These are phyloP conservation scores for Ettlia oleoabundans DNA, from an alignment of 139 green algal genomes.

Conservation along the genomic window DNA sequence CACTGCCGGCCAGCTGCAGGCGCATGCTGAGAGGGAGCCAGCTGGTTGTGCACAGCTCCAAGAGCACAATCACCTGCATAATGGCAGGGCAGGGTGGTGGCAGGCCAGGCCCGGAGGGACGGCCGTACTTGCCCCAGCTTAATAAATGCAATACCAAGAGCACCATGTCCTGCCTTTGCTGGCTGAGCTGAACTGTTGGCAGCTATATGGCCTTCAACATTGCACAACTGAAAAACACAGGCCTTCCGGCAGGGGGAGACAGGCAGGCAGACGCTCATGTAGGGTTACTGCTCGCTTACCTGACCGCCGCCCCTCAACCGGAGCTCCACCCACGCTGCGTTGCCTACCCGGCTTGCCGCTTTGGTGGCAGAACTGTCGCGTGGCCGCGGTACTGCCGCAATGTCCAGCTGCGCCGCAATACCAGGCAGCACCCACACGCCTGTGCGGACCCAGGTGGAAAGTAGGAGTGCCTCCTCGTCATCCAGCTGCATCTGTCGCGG, in stretches of 20 bases:
- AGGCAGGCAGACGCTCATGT: neutral
- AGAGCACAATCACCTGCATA: neutral
- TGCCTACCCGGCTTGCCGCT: too few relatives aligned
- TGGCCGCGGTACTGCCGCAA: neutral
- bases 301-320: neutral
- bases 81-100: too few relatives aligned
- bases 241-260: too few relatives aligned
- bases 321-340: neutral
- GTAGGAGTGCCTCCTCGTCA: slow-evolving; percentile 40
- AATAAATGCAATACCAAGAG: too few relatives aligned
- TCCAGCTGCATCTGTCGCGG: slow-evolving; percentile 41
- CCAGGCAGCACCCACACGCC: slow-evolving; percentile 40
- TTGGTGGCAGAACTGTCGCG: neutral
- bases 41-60: slow-evolving; percentile 2
- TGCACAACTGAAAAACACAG: too few relatives aligned
- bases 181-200: too few relatives aligned
- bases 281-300: too few relatives aligned
- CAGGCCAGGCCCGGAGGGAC: too few relatives aligned
- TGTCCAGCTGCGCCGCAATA: neutral
- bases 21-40: slow-evolving; percentile 19
- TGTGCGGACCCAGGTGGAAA: slow-evolving; percentile 41
- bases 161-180: too few relatives aligned
- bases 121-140: too few relatives aligned
- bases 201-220: too few relatives aligned
- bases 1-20: slow-evolving; percentile 1